phyloP scores from a whole-genome alignment of 352 stramenopile species.

The Globisporangium acanthophoron region DNA sequence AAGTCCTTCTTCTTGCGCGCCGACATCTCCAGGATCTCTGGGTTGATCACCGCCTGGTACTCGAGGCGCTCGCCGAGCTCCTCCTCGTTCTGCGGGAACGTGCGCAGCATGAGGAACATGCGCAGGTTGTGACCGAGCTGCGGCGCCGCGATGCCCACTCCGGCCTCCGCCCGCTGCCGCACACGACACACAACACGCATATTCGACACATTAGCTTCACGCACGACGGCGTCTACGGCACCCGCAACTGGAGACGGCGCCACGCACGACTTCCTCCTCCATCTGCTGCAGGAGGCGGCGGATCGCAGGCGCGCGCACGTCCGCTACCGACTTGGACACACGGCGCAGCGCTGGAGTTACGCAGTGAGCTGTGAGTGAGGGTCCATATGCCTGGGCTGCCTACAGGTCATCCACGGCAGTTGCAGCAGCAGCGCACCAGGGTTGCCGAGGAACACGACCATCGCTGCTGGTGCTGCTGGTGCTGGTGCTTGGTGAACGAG shows the following conservation, averaged over 20 bases:
- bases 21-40: conserved; percentile 56
- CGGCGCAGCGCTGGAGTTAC: conserved; percentile 43
- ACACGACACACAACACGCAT: not conserved
- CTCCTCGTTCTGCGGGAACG: conserved; percentile 47
- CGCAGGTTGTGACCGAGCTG: conserved; percentile 73
- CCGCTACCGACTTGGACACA: conserved; percentile 59
- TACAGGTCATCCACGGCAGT: no score
- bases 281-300: conserved; percentile 46
- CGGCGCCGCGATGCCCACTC: conserved; percentile 70
- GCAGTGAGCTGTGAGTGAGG: no score
- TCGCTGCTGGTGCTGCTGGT: conserved; percentile 14
- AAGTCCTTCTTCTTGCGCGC: conserved; percentile 60
- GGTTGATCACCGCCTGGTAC: conserved; percentile 80
- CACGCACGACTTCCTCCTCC: conserved; percentile 49
- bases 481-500: not conserved
- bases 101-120: conserved; percentile 82
- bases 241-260: not conserved
- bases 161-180: conserved; percentile 48
- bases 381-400: no score
- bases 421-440: conserved; percentile 27
- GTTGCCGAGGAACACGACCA: conserved; percentile 74
- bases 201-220: not conserved
- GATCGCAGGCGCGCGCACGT: conserved; percentile 45
- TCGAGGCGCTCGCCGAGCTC: conserved; percentile 42
- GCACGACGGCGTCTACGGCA: no score